These are phyloP conservation scores for Symbiodinium pilosum DNA, from an alignment of 73 alveolate species.

Conservation along the genomic window DNA sequence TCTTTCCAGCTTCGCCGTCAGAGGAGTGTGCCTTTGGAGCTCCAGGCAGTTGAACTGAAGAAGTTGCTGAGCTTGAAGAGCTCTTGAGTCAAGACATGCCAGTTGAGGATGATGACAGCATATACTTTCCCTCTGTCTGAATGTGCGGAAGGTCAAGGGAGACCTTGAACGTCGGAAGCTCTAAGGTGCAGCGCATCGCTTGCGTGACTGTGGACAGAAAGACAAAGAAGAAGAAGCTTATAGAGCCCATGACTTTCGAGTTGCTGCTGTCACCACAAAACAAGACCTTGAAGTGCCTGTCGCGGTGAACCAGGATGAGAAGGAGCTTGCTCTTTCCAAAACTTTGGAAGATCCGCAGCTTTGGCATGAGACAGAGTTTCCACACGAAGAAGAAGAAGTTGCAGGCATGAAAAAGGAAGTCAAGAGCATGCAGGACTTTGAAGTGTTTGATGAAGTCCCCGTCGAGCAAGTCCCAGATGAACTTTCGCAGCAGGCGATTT, in stretches of 20 bases:
- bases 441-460: neutral
- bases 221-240: neutral
- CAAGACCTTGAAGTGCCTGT: neutral
- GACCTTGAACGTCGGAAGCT: neutral
- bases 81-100: neutral
- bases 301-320: neutral
- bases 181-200: neutral
- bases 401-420: neutral
- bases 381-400: neutral
- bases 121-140: neutral
- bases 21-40: too few relatives aligned
- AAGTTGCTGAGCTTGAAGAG: neutral
- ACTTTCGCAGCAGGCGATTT: neutral
- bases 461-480: neutral
- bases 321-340: neutral
- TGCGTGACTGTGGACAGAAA: neutral
- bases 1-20: neutral
- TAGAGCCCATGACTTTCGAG: neutral
- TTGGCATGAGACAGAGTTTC: constrained; percentile 1
- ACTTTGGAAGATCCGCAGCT: neutral
- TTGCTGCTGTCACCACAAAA: neutral
- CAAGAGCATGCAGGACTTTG: too few relatives aligned
- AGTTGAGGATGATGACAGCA: neutral
- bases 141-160: neutral
- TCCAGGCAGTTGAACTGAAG: too few relatives aligned